Base-by-base conservation (phyloP, 192 early-diverging fungal genomes). In the Dissophora globulifera region DNA sequence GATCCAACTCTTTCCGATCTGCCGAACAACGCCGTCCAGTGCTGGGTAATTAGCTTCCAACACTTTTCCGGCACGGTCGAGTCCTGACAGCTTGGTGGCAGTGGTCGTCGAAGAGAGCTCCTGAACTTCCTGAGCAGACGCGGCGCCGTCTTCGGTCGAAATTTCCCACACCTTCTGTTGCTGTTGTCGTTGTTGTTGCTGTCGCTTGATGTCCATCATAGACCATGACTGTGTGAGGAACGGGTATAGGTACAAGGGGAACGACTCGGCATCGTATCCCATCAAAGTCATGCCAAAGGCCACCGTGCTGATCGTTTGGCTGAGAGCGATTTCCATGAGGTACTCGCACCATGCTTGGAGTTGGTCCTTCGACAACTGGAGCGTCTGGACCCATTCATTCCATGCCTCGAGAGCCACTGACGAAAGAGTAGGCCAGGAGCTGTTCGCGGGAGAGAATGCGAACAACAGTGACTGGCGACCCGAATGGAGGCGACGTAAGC, bases 261-360 rank as follows among this genome's bases (percentile, higher is more conserved):
- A 59, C n/a, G 38, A 12, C 43, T 13, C 30, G 27, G 58, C 16
- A 30, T 41, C 50, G 29, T 8, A 38, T 19, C 69, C 69, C 15
- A 75, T 22, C 11, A 72, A 38, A 1, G 70, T 54, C 57, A 65
- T n/a, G 10, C 70, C 70, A n/a, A 65, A 32, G 0, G 70, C 51
- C 2, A 75, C 49, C 19, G 55, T 43, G 26, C 43, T 56, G 22
- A 75, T 65, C 31, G 56, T 13, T 38, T 66, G 62, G 19, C 60
- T 62, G 11, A 75, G 27, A 8, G 56, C 49, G 19, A 30, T 4
- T 19, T 64, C 70, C 48, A 76, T 46, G 20, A 76, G 25, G 20
- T 76, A 64, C 20, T 66, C 58, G 32, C 63, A 76, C 72, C 72
- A 76, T 4, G 52, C 72, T 29, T 46, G 42, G 52, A 76, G 57